A percentile compares a stretch with the other conserved stretches of the same genome.
phyloP scores from a whole-genome alignment of 441 rosid genomes.

The Kokia cookei region DNA sequence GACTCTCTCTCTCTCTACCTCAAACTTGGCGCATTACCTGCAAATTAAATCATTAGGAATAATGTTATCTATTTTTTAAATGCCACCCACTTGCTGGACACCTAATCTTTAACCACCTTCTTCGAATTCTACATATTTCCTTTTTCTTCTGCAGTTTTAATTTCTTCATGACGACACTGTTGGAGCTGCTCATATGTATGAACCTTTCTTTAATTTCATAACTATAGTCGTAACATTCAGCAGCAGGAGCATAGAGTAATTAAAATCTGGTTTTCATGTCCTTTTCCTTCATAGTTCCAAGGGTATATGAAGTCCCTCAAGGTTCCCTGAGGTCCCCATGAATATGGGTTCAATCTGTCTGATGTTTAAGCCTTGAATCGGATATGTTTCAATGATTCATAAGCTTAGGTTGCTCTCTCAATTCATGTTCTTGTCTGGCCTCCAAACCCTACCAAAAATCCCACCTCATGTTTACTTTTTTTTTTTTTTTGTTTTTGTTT shows the following conservation, averaged over 20 bases:
- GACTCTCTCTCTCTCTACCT: slow-evolving; percentile 14
- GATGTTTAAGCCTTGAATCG: not conserved
- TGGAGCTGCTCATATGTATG: too few relatives aligned
- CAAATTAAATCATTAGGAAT: not conserved
- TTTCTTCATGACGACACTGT: too few relatives aligned
- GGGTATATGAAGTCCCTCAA: not conserved
- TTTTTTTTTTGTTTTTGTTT: too few relatives aligned
- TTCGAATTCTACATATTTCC: slow-evolving; percentile 1
- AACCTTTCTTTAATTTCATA: too few relatives aligned
- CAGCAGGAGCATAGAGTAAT: too few relatives aligned
- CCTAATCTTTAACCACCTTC: slow-evolving; percentile 30
- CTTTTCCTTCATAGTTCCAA: too few relatives aligned
- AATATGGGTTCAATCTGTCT: not conserved
- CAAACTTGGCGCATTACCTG: slow-evolving; percentile 19
- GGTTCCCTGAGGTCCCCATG: not conserved
- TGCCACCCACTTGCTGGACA: slow-evolving; percentile 16
- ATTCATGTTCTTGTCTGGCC: not conserved
- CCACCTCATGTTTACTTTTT: too few relatives aligned
- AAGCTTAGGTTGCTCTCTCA: too few relatives aligned
- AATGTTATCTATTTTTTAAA: not conserved
- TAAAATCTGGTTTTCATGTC: too few relatives aligned
- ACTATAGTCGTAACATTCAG: too few relatives aligned
- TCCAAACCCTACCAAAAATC: not conserved
- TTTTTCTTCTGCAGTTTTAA: not conserved
- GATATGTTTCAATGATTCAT: not conserved